These are phyloP conservation scores for Cucurbita pepo DNA, from an alignment of 306 rosid species.

Conservation along the genomic window DNA sequence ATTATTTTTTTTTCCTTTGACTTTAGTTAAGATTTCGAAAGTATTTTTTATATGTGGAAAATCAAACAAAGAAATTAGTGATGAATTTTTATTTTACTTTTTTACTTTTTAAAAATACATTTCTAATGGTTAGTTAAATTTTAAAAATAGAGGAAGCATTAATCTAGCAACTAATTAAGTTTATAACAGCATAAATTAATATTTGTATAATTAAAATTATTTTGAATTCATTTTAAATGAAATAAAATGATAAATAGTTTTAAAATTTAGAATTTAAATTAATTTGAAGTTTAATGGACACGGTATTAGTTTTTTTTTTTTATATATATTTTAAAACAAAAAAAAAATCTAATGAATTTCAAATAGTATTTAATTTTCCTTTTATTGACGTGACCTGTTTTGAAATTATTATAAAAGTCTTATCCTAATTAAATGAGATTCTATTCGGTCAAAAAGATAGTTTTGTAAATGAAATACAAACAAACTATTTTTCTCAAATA, in stretches of 20 bases:
- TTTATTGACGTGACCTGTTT: neutral
- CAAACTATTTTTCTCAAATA: neutral
- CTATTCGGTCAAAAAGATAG: neutral
- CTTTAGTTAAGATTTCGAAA: neutral
- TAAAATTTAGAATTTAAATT: too few relatives aligned
- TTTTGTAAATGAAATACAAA: neutral
- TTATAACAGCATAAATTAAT: too few relatives aligned
- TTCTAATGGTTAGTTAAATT: neutral
- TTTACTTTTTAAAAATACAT: neutral
- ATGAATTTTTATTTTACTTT: neutral
- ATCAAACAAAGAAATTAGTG: neutral
- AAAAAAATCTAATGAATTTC: too few relatives aligned
- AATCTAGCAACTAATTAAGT: neutral
- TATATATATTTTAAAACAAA: too few relatives aligned
- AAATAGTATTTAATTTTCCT: neutral
- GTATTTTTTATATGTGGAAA: neutral
- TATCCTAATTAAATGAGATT: neutral
- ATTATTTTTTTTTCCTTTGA: neutral
- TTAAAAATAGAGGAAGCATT: neutral
- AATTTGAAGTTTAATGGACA: too few relatives aligned
- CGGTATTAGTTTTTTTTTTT: too few relatives aligned
- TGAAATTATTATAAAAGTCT: neutral
- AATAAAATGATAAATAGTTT: too few relatives aligned
- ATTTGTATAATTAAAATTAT: too few relatives aligned
- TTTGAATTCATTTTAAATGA: too few relatives aligned